Percentiles rank a stretch among this genome's conserved stretches.
Evolutionary conservation across 2,329 filamentous ascomycete species (phyloP).

Genomic region (Paecilomyces fulvus): DNA sequence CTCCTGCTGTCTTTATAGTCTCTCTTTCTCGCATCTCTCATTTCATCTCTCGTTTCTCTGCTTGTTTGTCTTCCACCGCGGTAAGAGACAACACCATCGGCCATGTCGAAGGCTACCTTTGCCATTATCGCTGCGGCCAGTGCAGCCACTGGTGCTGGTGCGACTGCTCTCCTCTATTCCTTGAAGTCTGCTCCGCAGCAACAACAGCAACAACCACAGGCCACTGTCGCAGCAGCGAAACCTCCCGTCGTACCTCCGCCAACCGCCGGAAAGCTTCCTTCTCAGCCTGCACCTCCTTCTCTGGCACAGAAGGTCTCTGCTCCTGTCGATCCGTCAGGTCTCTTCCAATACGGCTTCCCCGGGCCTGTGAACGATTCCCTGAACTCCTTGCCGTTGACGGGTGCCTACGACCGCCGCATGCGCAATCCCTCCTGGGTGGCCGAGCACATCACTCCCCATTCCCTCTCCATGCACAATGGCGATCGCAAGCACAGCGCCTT

Average conservation of each 20-base stretch:
- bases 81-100: background rate
- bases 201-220: background rate
- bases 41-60: background rate
- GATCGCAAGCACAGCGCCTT: conserved; percentile 81
- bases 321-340: conserved; percentile 63
- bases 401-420: conserved; percentile 79
- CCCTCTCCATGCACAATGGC: conserved; percentile 63
- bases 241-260: conserved; percentile 24
- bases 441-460: conserved; percentile 90
- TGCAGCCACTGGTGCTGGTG: conserved; percentile 66
- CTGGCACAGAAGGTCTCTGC: conserved; percentile 20
- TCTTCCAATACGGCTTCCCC: conserved; percentile 85
- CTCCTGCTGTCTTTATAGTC: background rate
- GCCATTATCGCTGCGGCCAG: conserved; percentile 68
- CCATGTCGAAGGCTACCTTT: conserved; percentile 67
- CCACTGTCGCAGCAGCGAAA: conserved; percentile 17
- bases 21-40: background rate
- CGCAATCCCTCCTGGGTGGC: conserved; percentile 92
- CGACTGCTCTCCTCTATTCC: conserved; percentile 61
- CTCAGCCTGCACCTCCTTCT: conserved; percentile 18
- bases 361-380: conserved; percentile 81
- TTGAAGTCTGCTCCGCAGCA: conserved; percentile 47
- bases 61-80: background rate
- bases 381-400: conserved; percentile 66
- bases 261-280: conserved; percentile 19